These are phyloP conservation scores for Themeda triandra DNA, from an alignment of 176 grass and related monocot species.

Conservation along the genomic window DNA sequence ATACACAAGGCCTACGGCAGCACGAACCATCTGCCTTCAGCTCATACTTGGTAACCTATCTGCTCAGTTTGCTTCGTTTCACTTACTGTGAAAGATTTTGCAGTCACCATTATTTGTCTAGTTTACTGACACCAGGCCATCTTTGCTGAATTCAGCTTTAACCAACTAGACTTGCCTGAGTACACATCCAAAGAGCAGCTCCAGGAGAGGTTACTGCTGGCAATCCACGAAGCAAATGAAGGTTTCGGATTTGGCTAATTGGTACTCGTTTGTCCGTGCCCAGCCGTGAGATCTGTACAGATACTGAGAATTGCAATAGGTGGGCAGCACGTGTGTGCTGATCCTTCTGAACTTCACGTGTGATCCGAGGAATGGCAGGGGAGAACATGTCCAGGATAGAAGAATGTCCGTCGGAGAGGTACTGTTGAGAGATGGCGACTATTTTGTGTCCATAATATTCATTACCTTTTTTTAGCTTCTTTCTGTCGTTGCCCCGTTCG, in stretches of 20 bases:
- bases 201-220: slow-evolving; percentile 82
- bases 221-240: slow-evolving; percentile 97
- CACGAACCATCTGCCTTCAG: slow-evolving; percentile 90
- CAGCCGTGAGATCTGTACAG: slow-evolving; percentile 27
- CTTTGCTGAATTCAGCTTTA: slow-evolving; percentile 65
- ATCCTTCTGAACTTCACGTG: slow-evolving; percentile 1
- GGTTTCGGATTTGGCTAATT: slow-evolving; percentile 94
- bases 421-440: slow-evolving; percentile 15
- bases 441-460: slow-evolving; percentile 51
- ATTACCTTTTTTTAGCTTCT: background rate
- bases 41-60: slow-evolving; percentile 86
- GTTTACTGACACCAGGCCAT: background rate
- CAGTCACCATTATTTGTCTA: background rate
- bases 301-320: slow-evolving; percentile 26
- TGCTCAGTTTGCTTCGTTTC: background rate
- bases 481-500: slow-evolving; percentile 13
- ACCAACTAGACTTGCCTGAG: slow-evolving; percentile 94
- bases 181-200: slow-evolving; percentile 95
- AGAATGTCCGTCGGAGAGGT: background rate
- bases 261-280: background rate
- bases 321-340: background rate
- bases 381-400: slow-evolving; percentile 1
- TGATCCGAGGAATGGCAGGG: background rate
- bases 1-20: slow-evolving; percentile 98
- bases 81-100: background rate